These are phyloP conservation scores for Ascochyta lentis DNA, from an alignment of 2,329 filamentous ascomycete species.

Conservation along the genomic window DNA sequence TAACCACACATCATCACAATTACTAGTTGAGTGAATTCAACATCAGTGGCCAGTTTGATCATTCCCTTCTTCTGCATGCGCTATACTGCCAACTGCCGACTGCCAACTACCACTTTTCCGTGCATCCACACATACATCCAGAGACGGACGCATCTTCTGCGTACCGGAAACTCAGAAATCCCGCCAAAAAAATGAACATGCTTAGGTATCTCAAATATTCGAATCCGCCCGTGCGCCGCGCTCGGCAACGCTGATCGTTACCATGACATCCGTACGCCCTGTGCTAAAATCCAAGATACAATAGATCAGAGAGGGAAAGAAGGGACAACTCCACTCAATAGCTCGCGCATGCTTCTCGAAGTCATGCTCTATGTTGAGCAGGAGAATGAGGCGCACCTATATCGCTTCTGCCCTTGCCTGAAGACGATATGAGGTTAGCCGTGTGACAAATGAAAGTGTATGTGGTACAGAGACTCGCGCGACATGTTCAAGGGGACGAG, in stretches of 20 bases:
- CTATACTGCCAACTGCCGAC: too few species aligned
- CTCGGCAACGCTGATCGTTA: not conserved
- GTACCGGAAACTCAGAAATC: not conserved
- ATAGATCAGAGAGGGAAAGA: slow-evolving; percentile 15
- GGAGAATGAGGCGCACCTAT: slow-evolving; percentile 7
- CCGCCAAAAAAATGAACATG: slow-evolving; percentile 13
- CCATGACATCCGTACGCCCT: slow-evolving; percentile 26
- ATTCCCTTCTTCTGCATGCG: too few species aligned
- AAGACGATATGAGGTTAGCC: slow-evolving; percentile 31
- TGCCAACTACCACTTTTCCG: too few species aligned
- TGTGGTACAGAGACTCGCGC: slow-evolving; percentile 15
- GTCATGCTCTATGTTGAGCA: not conserved
- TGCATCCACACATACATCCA: too few species aligned
- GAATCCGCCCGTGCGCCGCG: slow-evolving; percentile 3
- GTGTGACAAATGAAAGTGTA: slow-evolving; percentile 22
- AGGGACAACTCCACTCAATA: slow-evolving; percentile 13
- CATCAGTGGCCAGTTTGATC: too few species aligned
- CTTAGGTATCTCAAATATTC: slow-evolving; percentile 29
- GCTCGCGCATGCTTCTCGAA: not conserved
- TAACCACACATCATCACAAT: too few species aligned
- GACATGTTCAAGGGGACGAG: slow-evolving; percentile 35
- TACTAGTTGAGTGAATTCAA: too few species aligned
- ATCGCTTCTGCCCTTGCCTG: slow-evolving; percentile 44
- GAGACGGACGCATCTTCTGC: too few species aligned
- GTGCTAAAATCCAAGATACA: slow-evolving; percentile 26